Percentiles rank a stretch among this genome's conserved stretches.
phyloP scores from a whole-genome alignment of 345 rosid species.

The Geranium brycei region DNA sequence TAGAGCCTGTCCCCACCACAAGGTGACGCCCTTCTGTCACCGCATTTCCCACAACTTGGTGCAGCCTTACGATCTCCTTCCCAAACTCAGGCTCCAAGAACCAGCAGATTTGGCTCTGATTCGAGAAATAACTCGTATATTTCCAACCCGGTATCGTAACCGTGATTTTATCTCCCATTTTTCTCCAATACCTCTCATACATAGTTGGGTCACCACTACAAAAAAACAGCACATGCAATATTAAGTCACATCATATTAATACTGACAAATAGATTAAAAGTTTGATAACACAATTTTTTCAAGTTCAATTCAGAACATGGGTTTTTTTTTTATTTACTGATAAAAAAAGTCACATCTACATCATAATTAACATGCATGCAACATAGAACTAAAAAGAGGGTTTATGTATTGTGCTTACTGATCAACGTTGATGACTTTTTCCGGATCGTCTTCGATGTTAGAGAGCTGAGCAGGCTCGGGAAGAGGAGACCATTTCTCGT shows the following conservation, averaged over 20 bases:
- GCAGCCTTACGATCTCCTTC: slow-evolving; percentile 47
- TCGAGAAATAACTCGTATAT: slow-evolving; percentile 72
- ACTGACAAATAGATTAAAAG: no score
- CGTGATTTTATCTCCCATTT: slow-evolving; percentile 53
- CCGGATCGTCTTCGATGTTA: slow-evolving; percentile 20
- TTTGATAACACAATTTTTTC: no score
- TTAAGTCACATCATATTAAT: no score
- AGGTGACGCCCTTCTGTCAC: slow-evolving; percentile 47
- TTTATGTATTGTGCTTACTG: slow-evolving; percentile 34
- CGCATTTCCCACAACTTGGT: slow-evolving; percentile 68
- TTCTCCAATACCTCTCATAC: slow-evolving; percentile 64
- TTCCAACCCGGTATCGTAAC: slow-evolving; percentile 87
- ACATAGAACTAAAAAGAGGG: no score
- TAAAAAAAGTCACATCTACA: no score
- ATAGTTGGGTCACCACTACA: slow-evolving; percentile 88
- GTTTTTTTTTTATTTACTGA: no score
- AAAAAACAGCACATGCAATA: no score
- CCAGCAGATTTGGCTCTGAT: slow-evolving; percentile 59
- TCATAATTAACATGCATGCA: no score
- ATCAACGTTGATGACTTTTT: slow-evolving; percentile 44
- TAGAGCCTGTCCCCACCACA: slow-evolving; percentile 86
- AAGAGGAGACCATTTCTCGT: background rate
- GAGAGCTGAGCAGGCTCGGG: background rate
- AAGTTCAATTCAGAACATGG: background rate
- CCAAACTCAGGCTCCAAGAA: slow-evolving; percentile 72